These are phyloP conservation scores for Sphaerulina vaccinii DNA, from an alignment of 2,329 filamentous ascomycete species.

Conservation along the genomic window DNA sequence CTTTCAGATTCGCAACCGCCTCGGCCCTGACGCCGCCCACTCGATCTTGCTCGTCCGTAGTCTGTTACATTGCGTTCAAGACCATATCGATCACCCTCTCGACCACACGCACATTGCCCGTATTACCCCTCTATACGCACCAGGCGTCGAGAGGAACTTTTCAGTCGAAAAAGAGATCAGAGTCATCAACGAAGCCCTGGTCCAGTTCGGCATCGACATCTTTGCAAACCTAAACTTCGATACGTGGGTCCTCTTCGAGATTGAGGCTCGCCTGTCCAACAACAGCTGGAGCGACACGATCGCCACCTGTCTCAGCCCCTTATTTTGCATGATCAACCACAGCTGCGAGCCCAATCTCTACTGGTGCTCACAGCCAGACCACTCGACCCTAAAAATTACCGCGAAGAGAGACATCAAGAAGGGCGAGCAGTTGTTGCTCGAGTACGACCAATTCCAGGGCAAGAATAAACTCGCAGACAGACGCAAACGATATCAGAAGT, in stretches of 20 bases:
- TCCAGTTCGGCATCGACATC: conserved; percentile 77
- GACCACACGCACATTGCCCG: conserved; percentile 30
- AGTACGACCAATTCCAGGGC: conserved; percentile 30
- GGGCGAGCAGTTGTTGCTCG: conserved; percentile 35
- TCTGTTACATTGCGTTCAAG: conserved; percentile 23
- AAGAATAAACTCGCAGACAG: conserved; percentile 22
- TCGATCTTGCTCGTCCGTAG: conserved; percentile 25
- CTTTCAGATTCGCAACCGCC: conserved; percentile 15
- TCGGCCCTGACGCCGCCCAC: conserved; percentile 11
- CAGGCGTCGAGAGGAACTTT: conserved; percentile 48
- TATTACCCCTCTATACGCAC: conserved; percentile 31
- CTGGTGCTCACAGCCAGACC: conserved; percentile 59
- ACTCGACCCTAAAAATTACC: conserved; percentile 24
- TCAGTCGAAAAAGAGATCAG: conserved; percentile 70
- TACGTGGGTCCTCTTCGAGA: conserved; percentile 79
- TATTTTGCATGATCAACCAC: conserved; percentile 95
- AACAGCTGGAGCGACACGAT: conserved; percentile 67
- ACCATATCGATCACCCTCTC: conserved; percentile 27
- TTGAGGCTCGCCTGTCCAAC: conserved; percentile 86
- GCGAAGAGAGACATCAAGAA: conserved; percentile 15
- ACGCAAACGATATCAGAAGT: conserved; percentile 24
- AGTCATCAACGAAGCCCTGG: conserved; percentile 68
- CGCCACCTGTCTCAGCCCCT: conserved; percentile 62
- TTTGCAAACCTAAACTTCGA: conserved; percentile 63
- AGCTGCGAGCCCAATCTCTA: conserved; percentile 88